Evolutionary conservation across 805 yeast species (phyloP).

Genomic region (Candida ascalaphidarum): DNA sequence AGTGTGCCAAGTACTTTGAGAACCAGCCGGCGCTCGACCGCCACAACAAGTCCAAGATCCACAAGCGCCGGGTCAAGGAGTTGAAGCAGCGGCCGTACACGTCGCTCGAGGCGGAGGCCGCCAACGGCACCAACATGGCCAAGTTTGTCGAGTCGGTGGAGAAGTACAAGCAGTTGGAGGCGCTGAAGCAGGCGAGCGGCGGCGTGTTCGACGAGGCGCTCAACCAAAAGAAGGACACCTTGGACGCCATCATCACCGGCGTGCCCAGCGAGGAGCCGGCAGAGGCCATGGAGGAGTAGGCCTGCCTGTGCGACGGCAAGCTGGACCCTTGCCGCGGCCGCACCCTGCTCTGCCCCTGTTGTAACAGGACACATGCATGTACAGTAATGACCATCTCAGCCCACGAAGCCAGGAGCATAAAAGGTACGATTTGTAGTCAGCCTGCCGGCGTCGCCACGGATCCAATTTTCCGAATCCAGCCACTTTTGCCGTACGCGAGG

Average conservation of each 20-base stretch:
- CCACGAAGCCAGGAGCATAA: too few relatives aligned
- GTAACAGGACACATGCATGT: too few relatives aligned
- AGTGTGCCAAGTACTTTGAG: slow-evolving; percentile 89
- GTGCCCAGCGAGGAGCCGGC: slow-evolving; percentile 12
- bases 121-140: slow-evolving; percentile 68
- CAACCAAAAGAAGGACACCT: slow-evolving; percentile 27
- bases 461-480: too few relatives aligned
- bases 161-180: slow-evolving; percentile 40
- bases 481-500: too few relatives aligned
- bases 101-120: slow-evolving; percentile 84
- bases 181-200: slow-evolving; percentile 32
- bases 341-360: too few relatives aligned
- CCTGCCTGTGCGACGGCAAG: too few relatives aligned
- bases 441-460: too few relatives aligned
- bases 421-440: too few relatives aligned
- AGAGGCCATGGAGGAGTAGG: slow-evolving; percentile 3
- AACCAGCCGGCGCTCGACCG: slow-evolving; percentile 61
- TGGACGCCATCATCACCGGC: slow-evolving; percentile 29
- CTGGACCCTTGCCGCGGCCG: too few relatives aligned
- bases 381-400: too few relatives aligned
- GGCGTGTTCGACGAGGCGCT: slow-evolving; percentile 29
- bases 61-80: slow-evolving; percentile 77
- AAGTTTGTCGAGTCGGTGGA: slow-evolving; percentile 61
- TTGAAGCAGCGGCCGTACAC: slow-evolving; percentile 77
- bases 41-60: slow-evolving; percentile 71